Conservation (phyloP, 2,329 filamentous ascomycete species). For the Epichloe bromicola region DNA sequence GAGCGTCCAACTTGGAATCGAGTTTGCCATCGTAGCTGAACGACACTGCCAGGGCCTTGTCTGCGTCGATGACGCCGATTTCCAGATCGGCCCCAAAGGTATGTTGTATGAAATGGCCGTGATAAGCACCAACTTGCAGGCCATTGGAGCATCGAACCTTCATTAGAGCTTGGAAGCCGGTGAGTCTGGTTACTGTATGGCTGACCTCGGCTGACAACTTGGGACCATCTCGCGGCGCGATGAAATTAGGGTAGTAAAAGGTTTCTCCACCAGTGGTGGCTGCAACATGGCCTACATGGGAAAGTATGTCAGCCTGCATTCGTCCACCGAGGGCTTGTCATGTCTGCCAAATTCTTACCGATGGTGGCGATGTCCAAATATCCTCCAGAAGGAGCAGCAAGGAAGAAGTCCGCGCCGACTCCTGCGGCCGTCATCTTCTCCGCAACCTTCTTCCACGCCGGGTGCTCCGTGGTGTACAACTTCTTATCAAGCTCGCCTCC, state of each 20-base stretch:
- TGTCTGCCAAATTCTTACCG: constrained; percentile 35
- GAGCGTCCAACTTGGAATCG: constrained; percentile 90
- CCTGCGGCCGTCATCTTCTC: constrained; percentile 80
- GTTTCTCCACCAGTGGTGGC: constrained; percentile 87
- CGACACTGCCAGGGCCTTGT: constrained; percentile 83
- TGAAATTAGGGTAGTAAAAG: constrained; percentile 96
- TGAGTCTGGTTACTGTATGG: constrained; percentile 77
- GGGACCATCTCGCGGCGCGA: constrained; percentile 69
- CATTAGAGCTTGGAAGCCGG: constrained; percentile 91
- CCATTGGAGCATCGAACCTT: constrained; percentile 98
- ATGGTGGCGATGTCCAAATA: constrained; percentile 92
- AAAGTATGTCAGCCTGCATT: constrained; percentile 1
- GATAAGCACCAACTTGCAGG: constrained; percentile 83
- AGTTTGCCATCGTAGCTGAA: constrained; percentile 96
- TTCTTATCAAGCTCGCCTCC: constrained; percentile 87
- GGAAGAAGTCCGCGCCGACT: constrained; percentile 85
- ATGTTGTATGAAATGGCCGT: constrained; percentile 93
- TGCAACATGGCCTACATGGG: constrained; percentile 56
- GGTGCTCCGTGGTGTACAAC: constrained; percentile 79
- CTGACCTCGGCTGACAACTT: constrained; percentile 77
- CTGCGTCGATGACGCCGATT: constrained; percentile 80
- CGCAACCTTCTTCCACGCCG: constrained; percentile 73
- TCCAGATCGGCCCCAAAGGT: constrained; percentile 91
- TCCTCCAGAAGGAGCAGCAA: constrained; percentile 77
- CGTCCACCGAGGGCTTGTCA: neutral